Evolutionary conservation across 2,329 filamentous ascomycete genomes (phyloP), one percentile per base, ranked within the genome.

Genomic region (Microcyclospora pomicola): DNA sequence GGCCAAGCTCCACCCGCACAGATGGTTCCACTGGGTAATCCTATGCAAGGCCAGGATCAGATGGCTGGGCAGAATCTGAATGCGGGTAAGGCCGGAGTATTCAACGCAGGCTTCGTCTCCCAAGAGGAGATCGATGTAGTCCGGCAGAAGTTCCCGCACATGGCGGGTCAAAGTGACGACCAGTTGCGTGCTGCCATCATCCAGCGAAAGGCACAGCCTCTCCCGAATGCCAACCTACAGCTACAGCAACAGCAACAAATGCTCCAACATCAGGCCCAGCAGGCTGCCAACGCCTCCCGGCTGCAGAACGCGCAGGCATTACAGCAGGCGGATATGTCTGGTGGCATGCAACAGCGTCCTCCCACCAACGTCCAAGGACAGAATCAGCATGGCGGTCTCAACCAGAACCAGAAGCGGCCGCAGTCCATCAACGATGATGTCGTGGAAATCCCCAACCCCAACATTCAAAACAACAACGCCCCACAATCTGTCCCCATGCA

Each of bases 71-170:
- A 53, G 15, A 28, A 38, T 11, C 50, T 53, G 38, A 49, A 45
- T 13, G 52, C 49, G 29, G 49, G 44, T 31, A 4, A 6, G 9
- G 9, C 6, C 9, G 30, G 30, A 31, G 30, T 4, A 15, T 24
- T 24, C 7, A 7, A 7, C 7, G 19, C 19, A 4, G 19, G 19
- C 19, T 9, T 6, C 9, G 30, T 31, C 14, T 5, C 59, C 0
- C 50, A 55, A 4, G 55, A 64, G 35, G 65, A 69, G 13, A 50
- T 68, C 13, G 51, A 59, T 34, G 44, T 45, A 14, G 56, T 62
- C 42, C 58, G 65, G 28, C 45, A 49, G 34, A 53, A 48, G 28
- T 40, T 63, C 11, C 49, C 53, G 14, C 53, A 59, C 19, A 45
- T 54, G 33, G 34, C 54, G 15, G 55, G 55, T 29, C 46, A 58